phyloP scores from a whole-genome alignment of 2,329 filamentous ascomycete genomes.

The Claviceps monticola region DNA sequence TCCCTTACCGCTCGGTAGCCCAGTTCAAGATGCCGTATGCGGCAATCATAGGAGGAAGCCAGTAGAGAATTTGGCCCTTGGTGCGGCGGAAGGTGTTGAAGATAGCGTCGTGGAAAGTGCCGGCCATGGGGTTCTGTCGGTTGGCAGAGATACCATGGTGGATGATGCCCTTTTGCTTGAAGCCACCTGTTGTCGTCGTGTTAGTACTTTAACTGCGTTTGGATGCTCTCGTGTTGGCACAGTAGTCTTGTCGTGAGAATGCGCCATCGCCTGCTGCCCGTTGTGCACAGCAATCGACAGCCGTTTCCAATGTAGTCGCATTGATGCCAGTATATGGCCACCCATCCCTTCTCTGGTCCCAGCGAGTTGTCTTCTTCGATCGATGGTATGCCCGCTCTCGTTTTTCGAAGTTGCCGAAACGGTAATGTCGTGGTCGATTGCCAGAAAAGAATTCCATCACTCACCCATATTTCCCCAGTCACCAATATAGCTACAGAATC shows the following conservation, averaged over 20 bases:
- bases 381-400: neutral
- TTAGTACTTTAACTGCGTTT: neutral
- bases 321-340: neutral
- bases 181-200: conserved; percentile 28
- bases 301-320: neutral
- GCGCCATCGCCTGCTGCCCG: neutral
- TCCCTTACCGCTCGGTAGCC: conserved; percentile 72
- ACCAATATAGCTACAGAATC: conserved; percentile 49
- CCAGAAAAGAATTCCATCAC: conserved; percentile 19
- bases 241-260: neutral
- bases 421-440: neutral
- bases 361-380: neutral
- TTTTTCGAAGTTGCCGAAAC: neutral
- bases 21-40: conserved; percentile 80
- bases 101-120: conserved; percentile 63
- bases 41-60: conserved; percentile 61
- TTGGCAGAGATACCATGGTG: conserved; percentile 72
- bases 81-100: conserved; percentile 93
- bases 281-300: no score
- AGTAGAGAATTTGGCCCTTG: conserved; percentile 77
- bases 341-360: neutral
- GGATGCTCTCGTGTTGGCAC: neutral
- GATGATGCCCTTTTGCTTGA: conserved; percentile 50
- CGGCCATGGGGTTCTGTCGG: conserved; percentile 77
- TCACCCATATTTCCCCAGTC: conserved; percentile 64